These are phyloP conservation scores for Rhynchosporium agropyri DNA, from an alignment of 2,329 filamentous ascomycete genomes.

Conservation along the genomic window DNA sequence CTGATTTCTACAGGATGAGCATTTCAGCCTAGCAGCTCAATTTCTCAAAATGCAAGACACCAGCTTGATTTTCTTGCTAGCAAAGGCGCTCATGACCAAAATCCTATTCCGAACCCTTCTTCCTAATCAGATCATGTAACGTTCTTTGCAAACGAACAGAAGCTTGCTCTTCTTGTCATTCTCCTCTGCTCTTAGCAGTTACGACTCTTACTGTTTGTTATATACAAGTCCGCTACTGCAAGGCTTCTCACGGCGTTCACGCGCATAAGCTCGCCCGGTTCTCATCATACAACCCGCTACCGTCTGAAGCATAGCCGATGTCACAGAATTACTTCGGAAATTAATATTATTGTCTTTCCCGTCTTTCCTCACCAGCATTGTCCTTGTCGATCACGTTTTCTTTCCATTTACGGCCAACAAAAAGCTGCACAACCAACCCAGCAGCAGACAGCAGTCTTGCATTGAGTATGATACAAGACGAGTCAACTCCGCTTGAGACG, in stretches of 20 bases:
- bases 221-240: slow-evolving; percentile 31
- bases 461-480: neutral
- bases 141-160: slow-evolving; percentile 29
- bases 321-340: slow-evolving; percentile 36
- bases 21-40: slow-evolving; percentile 26
- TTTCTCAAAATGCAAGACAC: slow-evolving; percentile 15
- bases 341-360: slow-evolving; percentile 39
- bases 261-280: slow-evolving; percentile 23
- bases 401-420: slow-evolving; percentile 22
- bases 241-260: slow-evolving; percentile 19
- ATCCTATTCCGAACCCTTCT: slow-evolving; percentile 30
- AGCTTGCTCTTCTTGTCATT: slow-evolving; percentile 29
- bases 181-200: slow-evolving; percentile 35
- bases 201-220: slow-evolving; percentile 39
- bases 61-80: slow-evolving; percentile 22
- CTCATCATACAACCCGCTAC: slow-evolving; percentile 23
- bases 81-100: slow-evolving; percentile 36
- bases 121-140: slow-evolving; percentile 36
- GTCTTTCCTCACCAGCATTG: slow-evolving; percentile 27
- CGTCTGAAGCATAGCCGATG: slow-evolving; percentile 34
- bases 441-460: slow-evolving; percentile 29
- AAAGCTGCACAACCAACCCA: neutral
- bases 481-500: neutral
- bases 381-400: slow-evolving; percentile 12
- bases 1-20: slow-evolving; percentile 40